A percentile compares a stretch with the other conserved stretches of the same genome.
These are phyloP conservation scores for Castanopsis chinensis DNA, from an alignment of 306 rosid genomes.

Conservation along the genomic window DNA sequence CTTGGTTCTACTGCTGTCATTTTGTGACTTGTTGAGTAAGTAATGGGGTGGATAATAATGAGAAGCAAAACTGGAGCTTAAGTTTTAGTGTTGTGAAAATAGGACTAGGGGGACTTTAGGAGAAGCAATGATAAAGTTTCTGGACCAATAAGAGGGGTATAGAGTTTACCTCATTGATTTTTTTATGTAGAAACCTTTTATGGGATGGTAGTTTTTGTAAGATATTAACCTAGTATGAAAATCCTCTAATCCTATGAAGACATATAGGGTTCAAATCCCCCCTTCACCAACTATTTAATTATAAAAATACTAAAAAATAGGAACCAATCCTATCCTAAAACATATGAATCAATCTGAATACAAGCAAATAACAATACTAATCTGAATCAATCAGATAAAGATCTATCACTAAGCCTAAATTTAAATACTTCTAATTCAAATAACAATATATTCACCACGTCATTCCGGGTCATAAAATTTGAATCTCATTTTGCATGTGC, in stretches of 20 bases:
- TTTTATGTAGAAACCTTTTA: background rate
- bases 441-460: too few relatives aligned
- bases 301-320: too few relatives aligned
- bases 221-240: background rate
- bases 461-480: too few relatives aligned
- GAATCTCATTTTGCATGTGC: background rate
- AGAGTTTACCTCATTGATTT: background rate
- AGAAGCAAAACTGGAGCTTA: background rate
- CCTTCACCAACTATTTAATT: too few relatives aligned
- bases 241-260: background rate
- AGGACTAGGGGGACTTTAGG: background rate
- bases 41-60: background rate
- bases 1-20: background rate
- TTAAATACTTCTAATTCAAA: too few relatives aligned
- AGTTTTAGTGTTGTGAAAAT: background rate
- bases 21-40: constrained; percentile 7
- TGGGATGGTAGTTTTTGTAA: background rate
- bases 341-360: too few relatives aligned
- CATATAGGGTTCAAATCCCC: too few relatives aligned
- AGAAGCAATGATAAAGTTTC: background rate
- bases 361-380: too few relatives aligned
- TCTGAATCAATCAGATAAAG: too few relatives aligned
- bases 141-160: background rate
- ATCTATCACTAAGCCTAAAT: too few relatives aligned
- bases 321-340: too few relatives aligned